Evolutionary conservation across 2,329 filamentous ascomycete species (phyloP).

Genomic region (Elsinoe batatas): DNA sequence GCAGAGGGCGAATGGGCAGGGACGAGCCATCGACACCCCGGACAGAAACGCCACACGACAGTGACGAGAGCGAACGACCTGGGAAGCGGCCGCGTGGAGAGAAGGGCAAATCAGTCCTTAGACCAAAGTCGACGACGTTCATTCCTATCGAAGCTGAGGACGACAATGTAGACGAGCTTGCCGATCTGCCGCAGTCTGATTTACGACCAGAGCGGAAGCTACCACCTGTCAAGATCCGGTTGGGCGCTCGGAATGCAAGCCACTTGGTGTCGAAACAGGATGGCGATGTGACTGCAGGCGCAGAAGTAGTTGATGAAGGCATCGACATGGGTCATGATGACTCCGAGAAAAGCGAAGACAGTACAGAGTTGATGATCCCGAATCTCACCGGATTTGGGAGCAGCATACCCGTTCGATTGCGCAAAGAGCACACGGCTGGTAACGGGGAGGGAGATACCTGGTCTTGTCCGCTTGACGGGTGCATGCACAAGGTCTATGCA

Average conservation of each 20-base stretch:
- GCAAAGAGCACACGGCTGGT: conserved; percentile 6
- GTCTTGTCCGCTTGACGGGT: conserved; percentile 56
- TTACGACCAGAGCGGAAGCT: not conserved
- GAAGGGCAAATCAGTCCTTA: conserved; percentile 26
- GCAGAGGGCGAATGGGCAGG: not conserved
- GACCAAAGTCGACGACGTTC: conserved; percentile 24
- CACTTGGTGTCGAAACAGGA: not conserved
- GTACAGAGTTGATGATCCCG: conserved; percentile 1
- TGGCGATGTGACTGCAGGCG: not conserved
- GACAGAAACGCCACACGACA: not conserved
- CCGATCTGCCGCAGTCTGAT: not conserved
- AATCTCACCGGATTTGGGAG: not conserved
- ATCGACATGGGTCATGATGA: conserved; percentile 24
- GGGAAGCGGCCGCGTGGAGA: conserved; percentile 16
- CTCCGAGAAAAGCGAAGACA: conserved; percentile 3
- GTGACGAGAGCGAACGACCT: conserved; percentile 4
- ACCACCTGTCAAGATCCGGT: not conserved
- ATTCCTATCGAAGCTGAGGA: conserved; percentile 21
- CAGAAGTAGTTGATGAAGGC: conserved; percentile 23
- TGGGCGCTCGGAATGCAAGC: not conserved
- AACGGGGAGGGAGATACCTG: conserved; percentile 43
- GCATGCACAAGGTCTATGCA: conserved; percentile 53
- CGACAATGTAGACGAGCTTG: conserved; percentile 19
- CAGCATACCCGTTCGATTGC: conserved; percentile 1
- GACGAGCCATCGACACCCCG: not conserved